Base-by-base conservation (phyloP, 2,329 filamentous ascomycete species). In the Colletotrichum sp. region DNA sequence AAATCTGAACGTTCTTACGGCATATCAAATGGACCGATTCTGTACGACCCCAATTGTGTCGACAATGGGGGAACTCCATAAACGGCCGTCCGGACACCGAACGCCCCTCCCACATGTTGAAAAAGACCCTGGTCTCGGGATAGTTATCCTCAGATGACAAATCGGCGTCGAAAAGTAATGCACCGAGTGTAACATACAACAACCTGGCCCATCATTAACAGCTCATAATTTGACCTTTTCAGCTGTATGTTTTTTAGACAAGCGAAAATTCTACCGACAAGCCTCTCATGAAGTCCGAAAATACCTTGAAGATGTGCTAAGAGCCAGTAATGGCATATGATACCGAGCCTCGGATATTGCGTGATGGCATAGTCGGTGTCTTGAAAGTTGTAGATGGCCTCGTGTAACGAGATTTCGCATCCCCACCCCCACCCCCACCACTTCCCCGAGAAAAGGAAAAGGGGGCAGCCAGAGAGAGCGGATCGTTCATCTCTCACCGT, bases 331-430 rank as follows among this genome's bases (percentile, higher is more conserved):
- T 48, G 10, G 0, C 43, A 48, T 13, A 21, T 2, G 0, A 0
- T 48, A n/a, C 18, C 43, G n/a, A 21, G n/a, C 0, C 43, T 48
- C 43, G 43, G 43, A 12, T n/a, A 48, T 48, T 48, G 43, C 10
- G 43, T 1, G 43, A 13, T 48, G 43, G 0, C 7, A 4, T n/a
- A 48, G 0, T 21, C n/a, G 43, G 18, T 6, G 10, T 48, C 9
- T 4, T n/a, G 18, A 0, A 10, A 48, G 18, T 4, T 0, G 43
- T 0, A 48, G 43, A n/a, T 48, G 43, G 18, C n/a, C 1, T 0
- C 0, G 0, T 43, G 18, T 0, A 7, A 48, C n/a, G 43, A 48
- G 43, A 21, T 48, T 48, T 21, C 10, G 43, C 43, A 43, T 0
- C 43, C 10, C 43, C 43, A 48, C n/a, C 43, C 10, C 43, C 43